Evolutionary conservation across 768 basidiomycete genomes (phyloP), one percentile per base, ranked within the genome.

Genomic region (Hysterangium stoloniferum): DNA sequence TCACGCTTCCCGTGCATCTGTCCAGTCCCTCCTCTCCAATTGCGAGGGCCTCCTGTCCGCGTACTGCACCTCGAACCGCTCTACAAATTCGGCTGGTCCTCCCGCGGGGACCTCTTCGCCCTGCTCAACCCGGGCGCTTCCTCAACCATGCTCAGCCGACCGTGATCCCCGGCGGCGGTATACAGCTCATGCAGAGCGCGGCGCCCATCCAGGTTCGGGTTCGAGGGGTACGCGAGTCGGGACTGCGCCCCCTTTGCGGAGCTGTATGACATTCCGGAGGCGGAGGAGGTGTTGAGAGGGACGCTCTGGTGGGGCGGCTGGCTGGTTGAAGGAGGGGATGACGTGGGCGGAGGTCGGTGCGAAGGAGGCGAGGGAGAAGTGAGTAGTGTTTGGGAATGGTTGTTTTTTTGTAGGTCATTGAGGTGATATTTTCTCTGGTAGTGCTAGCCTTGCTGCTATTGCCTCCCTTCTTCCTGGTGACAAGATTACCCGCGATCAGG

Each of bases 61-160:
- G 5, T 84, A 90, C 59, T 85, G 85, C 62, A 80, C 91, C 4
- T 82, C 83, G 61, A 99, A 98, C 72, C 93, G 50, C 95, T 95
- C 9, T 99, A 97, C 81, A 97, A 97, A 67, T 97, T 99, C 72
- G 96, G 92, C 32, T 98, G 96, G 96, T 95, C 92, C 6, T 88
- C 93, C 6, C 86, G 92, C 19, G 95, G 94, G 45, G 93, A 94
- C 38, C 84, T 99, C 49, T 85, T 97, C 58, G 95, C 96, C 2
- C 79, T 97, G 45, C 79, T 93, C 59, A 98, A 98, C 73, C 73
- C 31, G 96, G 91, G 17, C 82, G 86, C 3, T 93, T 84, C 70
- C 73, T 86, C 61, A 72, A 79, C 33, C 70, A 76, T 47, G 79
- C 82, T 28, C 68, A 88, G 66, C 69, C 77, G 40, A 72, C 82